Evolutionary conservation across 345 rosid species (phyloP).

Genomic region (Salix caprea): DNA sequence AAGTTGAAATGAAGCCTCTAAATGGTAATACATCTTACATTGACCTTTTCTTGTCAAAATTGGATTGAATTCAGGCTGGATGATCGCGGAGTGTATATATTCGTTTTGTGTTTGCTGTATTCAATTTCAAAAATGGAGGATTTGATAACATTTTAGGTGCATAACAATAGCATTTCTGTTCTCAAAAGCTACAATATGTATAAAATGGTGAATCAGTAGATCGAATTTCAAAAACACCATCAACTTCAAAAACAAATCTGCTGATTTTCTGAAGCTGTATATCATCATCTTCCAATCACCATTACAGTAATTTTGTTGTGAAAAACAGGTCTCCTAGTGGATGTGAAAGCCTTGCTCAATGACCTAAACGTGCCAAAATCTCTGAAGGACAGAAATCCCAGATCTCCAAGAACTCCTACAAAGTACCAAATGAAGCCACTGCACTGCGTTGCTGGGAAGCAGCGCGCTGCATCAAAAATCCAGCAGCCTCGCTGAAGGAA

Average conservation of each 20-base stretch:
- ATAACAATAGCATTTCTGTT: no score
- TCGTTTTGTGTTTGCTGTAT: no score
- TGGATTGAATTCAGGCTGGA: background rate
- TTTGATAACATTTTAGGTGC: no score
- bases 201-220: background rate
- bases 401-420: background rate
- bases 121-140: no score
- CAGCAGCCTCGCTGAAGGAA: slow-evolving; percentile 34
- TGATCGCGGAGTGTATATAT: no score
- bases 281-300: background rate
- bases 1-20: background rate
- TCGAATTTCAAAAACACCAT: background rate
- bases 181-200: no score
- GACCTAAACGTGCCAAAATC: slow-evolving; percentile 12
- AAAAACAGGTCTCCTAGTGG: slow-evolving; percentile 7
- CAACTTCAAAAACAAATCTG: background rate
- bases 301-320: background rate
- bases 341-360: slow-evolving; percentile 13
- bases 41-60: background rate
- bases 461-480: slow-evolving; percentile 12
- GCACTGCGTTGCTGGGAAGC: background rate
- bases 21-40: background rate
- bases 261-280: background rate
- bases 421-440: slow-evolving; percentile 22
- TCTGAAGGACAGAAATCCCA: background rate